Conservation (phyloP, 495 filamentous ascomycete genomes). For the Xylaria flabelliformis region DNA sequence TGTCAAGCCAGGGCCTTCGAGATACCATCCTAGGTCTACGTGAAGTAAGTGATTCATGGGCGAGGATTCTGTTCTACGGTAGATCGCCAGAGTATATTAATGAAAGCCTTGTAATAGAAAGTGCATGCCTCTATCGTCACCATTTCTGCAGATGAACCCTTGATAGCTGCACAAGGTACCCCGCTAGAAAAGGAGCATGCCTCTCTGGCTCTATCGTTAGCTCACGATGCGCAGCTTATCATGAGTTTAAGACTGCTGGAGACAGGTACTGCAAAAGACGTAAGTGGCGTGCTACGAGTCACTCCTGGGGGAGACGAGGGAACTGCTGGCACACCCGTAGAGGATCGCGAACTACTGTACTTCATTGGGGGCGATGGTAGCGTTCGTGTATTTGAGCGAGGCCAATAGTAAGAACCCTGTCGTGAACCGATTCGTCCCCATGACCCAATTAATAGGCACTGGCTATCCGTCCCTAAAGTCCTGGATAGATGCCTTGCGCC, state of each 20-base stretch:
- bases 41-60: slow-evolving; percentile 53
- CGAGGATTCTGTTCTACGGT: neutral
- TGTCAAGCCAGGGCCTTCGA: slow-evolving; percentile 37
- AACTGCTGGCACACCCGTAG: slow-evolving; percentile 38
- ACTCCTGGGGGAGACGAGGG: slow-evolving; percentile 57
- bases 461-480: neutral
- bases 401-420: slow-evolving; percentile 45
- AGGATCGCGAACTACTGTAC: slow-evolving; percentile 81
- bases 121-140: slow-evolving; percentile 69
- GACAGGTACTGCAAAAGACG: slow-evolving; percentile 85
- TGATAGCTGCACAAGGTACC: slow-evolving; percentile 65
- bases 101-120: slow-evolving; percentile 42
- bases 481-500: slow-evolving; percentile 8
- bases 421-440: neutral
- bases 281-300: slow-evolving; percentile 86
- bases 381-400: slow-evolving; percentile 80
- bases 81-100: slow-evolving; percentile 29
- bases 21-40: slow-evolving; percentile 58
- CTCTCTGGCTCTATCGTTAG: slow-evolving; percentile 68
- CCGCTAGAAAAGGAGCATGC: slow-evolving; percentile 73
- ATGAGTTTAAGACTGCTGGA: slow-evolving; percentile 77
- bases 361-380: slow-evolving; percentile 78
- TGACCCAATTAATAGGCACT: slow-evolving; percentile 14
- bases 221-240: slow-evolving; percentile 74
- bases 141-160: slow-evolving; percentile 70